A percentile compares a stretch with the other conserved stretches of the same genome.
Conservation (phyloP, 2,329 filamentous ascomycete genomes). For the Pseudogymnoascus sp. region DNA sequence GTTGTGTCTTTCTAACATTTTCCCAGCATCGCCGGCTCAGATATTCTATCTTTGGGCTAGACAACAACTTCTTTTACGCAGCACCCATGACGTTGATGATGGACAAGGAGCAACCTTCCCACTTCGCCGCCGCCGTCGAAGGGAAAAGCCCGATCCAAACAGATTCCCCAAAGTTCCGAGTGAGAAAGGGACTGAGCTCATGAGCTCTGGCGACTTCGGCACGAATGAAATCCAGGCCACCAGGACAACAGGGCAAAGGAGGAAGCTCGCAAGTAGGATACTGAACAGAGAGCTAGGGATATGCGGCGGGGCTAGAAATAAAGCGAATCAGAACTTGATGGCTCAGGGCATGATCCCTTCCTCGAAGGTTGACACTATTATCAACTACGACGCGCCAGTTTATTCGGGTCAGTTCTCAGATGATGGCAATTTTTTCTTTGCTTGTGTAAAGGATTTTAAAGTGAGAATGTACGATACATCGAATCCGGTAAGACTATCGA, state of each 20-base stretch:
- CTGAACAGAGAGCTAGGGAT: slow-evolving; percentile 76
- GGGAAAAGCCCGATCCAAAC: slow-evolving; percentile 41
- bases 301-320: slow-evolving; percentile 52
- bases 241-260: slow-evolving; percentile 45
- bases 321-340: slow-evolving; percentile 57
- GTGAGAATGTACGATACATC: slow-evolving; percentile 97
- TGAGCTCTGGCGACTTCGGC: slow-evolving; percentile 78
- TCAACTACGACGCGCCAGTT: slow-evolving; percentile 78
- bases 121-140: slow-evolving; percentile 40
- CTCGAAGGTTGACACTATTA: slow-evolving; percentile 72
- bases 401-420: slow-evolving; percentile 96
- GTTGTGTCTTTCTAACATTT: neutral
- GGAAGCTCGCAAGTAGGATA: slow-evolving; percentile 59
- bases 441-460: slow-evolving; percentile 83
- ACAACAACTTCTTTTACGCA: slow-evolving; percentile 15
- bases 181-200: slow-evolving; percentile 66
- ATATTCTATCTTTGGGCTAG: slow-evolving; percentile 11
- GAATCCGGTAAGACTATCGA: slow-evolving; percentile 49
- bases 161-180: slow-evolving; percentile 81
- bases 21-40: slow-evolving; percentile 17
- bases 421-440: slow-evolving; percentile 96
- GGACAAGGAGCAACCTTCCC: slow-evolving; percentile 26
- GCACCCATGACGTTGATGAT: slow-evolving; percentile 17
- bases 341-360: slow-evolving; percentile 69
- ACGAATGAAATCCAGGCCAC: slow-evolving; percentile 50